phyloP scores from a whole-genome alignment of 441 rosid species.

The California macrophylla region DNA sequence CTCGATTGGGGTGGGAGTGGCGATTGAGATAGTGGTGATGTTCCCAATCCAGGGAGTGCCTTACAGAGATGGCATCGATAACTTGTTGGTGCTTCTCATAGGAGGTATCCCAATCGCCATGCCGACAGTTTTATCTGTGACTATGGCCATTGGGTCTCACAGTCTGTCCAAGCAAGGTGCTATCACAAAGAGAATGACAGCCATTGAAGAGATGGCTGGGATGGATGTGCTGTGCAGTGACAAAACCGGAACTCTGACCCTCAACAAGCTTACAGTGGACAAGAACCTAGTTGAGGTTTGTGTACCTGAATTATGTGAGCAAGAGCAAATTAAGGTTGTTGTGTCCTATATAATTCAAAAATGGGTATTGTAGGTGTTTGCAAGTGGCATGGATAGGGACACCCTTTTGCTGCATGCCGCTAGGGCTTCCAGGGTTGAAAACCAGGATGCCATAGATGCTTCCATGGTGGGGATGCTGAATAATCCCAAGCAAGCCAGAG shows the following conservation, averaged over 20 bases:
- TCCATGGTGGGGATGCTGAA: slow-evolving; percentile 75
- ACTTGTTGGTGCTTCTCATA: slow-evolving; percentile 78
- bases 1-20: slow-evolving; percentile 72
- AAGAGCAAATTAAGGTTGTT: background rate
- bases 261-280: slow-evolving; percentile 85
- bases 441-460: slow-evolving; percentile 93
- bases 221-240: slow-evolving; percentile 96
- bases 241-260: slow-evolving; percentile 86
- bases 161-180: slow-evolving; percentile 88
- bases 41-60: slow-evolving; percentile 60
- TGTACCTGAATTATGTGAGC: background rate
- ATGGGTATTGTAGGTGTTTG: slow-evolving; percentile 35
- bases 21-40: slow-evolving; percentile 67
- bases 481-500: slow-evolving; percentile 83
- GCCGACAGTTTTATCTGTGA: slow-evolving; percentile 92
- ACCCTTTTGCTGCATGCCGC: slow-evolving; percentile 57
- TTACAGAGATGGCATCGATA: slow-evolving; percentile 81
- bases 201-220: slow-evolving; percentile 94
- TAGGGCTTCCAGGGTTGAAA: slow-evolving; percentile 80
- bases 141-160: slow-evolving; percentile 95
- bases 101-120: slow-evolving; percentile 97
- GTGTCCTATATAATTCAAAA: slow-evolving; percentile 2
- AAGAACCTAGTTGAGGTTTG: slow-evolving; percentile 59
- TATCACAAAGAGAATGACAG: slow-evolving; percentile 93
- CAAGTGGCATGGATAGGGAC: slow-evolving; percentile 32